Base-by-base conservation (phyloP, 768 basidiomycete species). In the Phlegmacium glaucopus region DNA sequence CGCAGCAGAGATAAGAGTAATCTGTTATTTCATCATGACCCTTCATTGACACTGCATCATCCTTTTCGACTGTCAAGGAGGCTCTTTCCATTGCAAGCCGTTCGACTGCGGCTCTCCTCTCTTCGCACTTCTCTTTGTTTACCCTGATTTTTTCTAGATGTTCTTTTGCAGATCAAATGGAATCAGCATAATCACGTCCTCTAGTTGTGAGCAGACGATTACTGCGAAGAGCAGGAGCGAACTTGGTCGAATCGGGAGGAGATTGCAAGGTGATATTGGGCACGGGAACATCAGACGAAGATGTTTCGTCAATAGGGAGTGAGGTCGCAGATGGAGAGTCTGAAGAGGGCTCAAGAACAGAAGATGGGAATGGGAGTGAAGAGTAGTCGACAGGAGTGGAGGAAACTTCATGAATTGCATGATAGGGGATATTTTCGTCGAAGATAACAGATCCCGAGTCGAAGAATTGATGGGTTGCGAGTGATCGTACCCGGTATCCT, bases 341-440 rank as follows among this genome's bases (percentile, higher is more conserved):
- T n/a, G n/a, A n/a, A n/a, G n/a, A n/a, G 27, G 8, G 4, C 3
- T 42, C 22, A 4, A 38, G 15, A 7, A 37, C 9, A 29, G 18
- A 4, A 1, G 18, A 22, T n/a, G 32, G 17, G 22, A 44, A 48
- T 8, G 50, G 47, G n/a, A 52, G 44, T 9, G 47, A 16, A 18
- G 42, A 42, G 12, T 54, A 54, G n/a, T 48, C 32, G 2, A 48
- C 29, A 1, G 47, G 34, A n/a, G 16, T 26, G 4, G 38, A 17
- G 4, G 47, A 25, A 4, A 41, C 26, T 15, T 39, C 29, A 29
- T 52, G 51, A 6, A 37, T 8, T 4, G 51, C 44, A 16, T 44
- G 36, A 43, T 52, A 51, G 3, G 50, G 50, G 34, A 52, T 50
- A n/a, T 46, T 49, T 29, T 55, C 48, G 15, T 55, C 48, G 29